Evolutionary conservation across 352 stramenopile genomes (phyloP), one percentile per base, ranked within the genome.

Genomic region (Pilasporangium apinafurcum): DNA sequence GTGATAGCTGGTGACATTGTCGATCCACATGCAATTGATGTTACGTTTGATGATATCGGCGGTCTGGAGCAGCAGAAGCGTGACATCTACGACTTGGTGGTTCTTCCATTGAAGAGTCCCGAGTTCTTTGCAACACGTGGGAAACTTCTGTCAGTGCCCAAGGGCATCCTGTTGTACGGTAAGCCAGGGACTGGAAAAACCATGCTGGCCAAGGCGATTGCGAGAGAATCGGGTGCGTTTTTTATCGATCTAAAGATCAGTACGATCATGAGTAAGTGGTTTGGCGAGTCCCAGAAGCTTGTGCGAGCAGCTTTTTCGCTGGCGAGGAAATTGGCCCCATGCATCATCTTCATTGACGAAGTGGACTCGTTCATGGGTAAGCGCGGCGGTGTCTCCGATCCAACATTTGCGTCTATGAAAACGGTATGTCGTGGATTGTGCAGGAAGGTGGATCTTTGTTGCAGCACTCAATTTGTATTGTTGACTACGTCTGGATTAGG

Each of bases 281-380:
- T 94, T 52, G 82, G 82, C 30, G 82, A 94, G 53, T 96, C 79
- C 22, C 68, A 97, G 62, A 98, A 98, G 70, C 69, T 98, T 17
- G 90, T 98, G 40, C 78, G 85, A 28, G 92, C 92, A 0, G 90
- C 86, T 16, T 98, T 98, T 64, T 89, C 77, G 35, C 65, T 99
- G 24, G 94, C 95, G 13, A 65, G 79, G 30, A 98, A 98, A 66
- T 72, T 98, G 31, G 79, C 89, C 33, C 96, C 96, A 2, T 96
- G 85, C 53, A 96, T 99, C 56, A 96, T 99, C 44, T 99, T 99
- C 57, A 98, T 99, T 38, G 96, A 99, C 61, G 96, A 99, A 58
- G 84, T 98, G 13, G 87, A 97, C 54, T 92, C 81, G 37, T 96
- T 96, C 65, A 92, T 96, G 81, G 83, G 86, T 16, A 89, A 90